phyloP scores from a whole-genome alignment of 257 asterid species.

The Scutellaria minor region DNA sequence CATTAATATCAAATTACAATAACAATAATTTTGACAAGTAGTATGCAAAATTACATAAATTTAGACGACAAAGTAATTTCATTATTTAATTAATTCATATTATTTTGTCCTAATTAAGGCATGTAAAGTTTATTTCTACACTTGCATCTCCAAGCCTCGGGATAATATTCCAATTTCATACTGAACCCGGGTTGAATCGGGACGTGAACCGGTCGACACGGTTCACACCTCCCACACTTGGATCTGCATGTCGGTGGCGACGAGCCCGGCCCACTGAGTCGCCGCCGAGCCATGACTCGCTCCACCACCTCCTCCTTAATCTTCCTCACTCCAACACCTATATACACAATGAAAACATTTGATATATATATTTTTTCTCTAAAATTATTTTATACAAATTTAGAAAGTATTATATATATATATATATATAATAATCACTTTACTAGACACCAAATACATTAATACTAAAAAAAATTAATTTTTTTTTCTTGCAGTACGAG shows the following conservation, averaged over 20 bases:
- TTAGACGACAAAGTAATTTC: not conserved
- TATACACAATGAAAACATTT: not conserved
- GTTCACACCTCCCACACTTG: slow-evolving; percentile 71
- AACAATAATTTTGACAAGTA: slow-evolving; percentile 7
- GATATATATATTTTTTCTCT: no score
- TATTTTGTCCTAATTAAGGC: slow-evolving; percentile 45
- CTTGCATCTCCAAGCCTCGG: slow-evolving; percentile 91
- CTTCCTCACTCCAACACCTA: slow-evolving; percentile 46
- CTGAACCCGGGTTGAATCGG: slow-evolving; percentile 74
- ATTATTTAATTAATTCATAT: not conserved
- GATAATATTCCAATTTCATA: slow-evolving; percentile 72
- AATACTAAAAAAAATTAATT: no score
- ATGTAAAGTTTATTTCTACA: slow-evolving; percentile 70
- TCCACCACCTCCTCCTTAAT: slow-evolving; percentile 38
- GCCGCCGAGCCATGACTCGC: slow-evolving; percentile 40
- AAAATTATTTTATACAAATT: no score
- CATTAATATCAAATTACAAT: slow-evolving; percentile 18
- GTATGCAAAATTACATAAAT: slow-evolving; percentile 27
- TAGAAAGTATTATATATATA: no score
- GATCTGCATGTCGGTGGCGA: slow-evolving; percentile 85
- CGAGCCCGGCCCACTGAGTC: slow-evolving; percentile 67
- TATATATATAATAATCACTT: no score
- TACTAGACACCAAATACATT: no score
- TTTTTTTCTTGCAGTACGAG: no score
- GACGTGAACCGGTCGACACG: slow-evolving; percentile 76